These are phyloP conservation scores for Coprinopsis sp. DNA, from an alignment of 768 basidiomycete genomes.

Conservation along the genomic window DNA sequence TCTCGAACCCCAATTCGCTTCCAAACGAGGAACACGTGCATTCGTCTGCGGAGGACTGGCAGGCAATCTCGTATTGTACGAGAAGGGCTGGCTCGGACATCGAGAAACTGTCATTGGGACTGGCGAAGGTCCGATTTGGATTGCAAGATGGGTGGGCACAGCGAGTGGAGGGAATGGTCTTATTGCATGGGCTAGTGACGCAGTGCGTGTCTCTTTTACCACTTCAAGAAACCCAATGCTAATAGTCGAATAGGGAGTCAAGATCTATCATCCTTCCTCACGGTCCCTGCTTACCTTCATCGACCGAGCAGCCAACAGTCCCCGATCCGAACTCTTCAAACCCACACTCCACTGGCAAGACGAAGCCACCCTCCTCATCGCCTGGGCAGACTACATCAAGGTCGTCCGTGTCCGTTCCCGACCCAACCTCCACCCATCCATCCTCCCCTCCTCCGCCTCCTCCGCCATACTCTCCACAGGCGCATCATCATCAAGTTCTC, in stretches of 20 bases:
- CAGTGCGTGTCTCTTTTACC: conserved; percentile 42
- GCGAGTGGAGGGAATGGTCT: conserved; percentile 42
- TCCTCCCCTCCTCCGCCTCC: conserved; percentile 19
- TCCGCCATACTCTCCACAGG: conserved; percentile 39
- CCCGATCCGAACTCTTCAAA: conserved; percentile 92
- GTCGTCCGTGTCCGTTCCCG: conserved; percentile 75
- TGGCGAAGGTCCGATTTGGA: conserved; percentile 95
- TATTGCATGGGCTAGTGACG: conserved; percentile 96
- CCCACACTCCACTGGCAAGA: conserved; percentile 92
- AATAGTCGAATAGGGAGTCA: conserved; percentile 63
- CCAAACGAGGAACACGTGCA: conserved; percentile 63
- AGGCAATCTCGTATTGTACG: conserved; percentile 79
- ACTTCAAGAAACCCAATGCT: background rate
- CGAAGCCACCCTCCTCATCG: conserved; percentile 83
- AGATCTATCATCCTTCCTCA: conserved; percentile 82
- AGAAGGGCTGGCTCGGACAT: conserved; percentile 96
- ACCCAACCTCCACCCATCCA: too few relatives aligned
- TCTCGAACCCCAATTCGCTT: conserved; percentile 83
- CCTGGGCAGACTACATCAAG: conserved; percentile 93
- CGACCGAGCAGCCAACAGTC: conserved; percentile 75
- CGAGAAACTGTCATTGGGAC: conserved; percentile 79
- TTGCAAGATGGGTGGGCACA: conserved; percentile 60
- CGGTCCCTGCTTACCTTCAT: conserved; percentile 80
- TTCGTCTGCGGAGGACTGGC: conserved; percentile 93
- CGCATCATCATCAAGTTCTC: too few relatives aligned